Percentiles rank a stretch among this genome's conserved stretches.
Conservation (phyloP, 2,329 filamentous ascomycete genomes). For the Arthrobotrys entomopaga region DNA sequence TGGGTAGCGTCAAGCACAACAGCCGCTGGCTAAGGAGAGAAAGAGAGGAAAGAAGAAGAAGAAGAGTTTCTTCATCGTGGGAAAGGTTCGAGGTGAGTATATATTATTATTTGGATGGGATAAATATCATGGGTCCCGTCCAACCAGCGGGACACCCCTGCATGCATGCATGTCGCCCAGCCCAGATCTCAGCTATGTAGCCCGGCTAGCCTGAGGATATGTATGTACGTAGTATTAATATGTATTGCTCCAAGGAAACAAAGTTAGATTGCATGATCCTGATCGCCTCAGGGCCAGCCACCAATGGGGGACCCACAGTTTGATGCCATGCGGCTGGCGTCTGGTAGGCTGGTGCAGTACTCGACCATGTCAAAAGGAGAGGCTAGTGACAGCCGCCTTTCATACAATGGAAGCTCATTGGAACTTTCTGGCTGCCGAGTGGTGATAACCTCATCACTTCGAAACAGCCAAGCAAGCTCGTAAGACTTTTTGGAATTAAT, state of each 20-base stretch:
- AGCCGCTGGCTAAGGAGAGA: conserved; percentile 50
- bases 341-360: conserved; percentile 34
- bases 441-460: conserved; percentile 38
- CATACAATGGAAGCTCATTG: no score
- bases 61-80: conserved; percentile 13
- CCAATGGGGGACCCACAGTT: conserved; percentile 35
- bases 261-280: conserved; percentile 54
- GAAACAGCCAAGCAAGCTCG: conserved; percentile 54
- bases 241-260: conserved; percentile 42
- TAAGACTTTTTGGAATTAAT: conserved; percentile 20
- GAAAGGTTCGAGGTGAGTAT: neutral
- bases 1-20: conserved; percentile 48
- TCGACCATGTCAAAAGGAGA: neutral
- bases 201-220: no score
- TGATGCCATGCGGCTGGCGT: conserved; percentile 2
- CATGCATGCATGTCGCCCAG: no score
- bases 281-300: conserved; percentile 36
- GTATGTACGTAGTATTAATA: no score
- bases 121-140: neutral
- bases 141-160: conserved; percentile 8
- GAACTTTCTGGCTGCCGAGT: conserved; percentile 22
- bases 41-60: conserved; percentile 18
- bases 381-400: conserved; percentile 40
- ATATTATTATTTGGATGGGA: conserved; percentile 33
- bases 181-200: conserved; percentile 25